Conservation (phyloP, 139 green algal species). For the Micromonas pusilla region DNA sequence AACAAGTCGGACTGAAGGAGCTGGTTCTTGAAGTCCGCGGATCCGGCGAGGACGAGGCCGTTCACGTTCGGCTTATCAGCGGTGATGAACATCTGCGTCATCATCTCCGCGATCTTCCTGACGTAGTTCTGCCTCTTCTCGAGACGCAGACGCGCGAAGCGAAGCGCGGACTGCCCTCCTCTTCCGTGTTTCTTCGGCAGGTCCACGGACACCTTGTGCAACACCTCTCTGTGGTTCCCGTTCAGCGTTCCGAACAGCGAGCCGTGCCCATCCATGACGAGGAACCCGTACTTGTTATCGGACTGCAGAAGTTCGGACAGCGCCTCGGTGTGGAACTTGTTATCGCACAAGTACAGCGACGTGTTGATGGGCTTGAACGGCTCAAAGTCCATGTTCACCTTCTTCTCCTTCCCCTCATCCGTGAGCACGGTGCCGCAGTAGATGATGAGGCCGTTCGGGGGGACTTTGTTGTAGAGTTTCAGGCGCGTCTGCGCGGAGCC, state of each 20-base stretch:
- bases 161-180: slow-evolving; percentile 87
- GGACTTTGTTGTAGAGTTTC: slow-evolving; percentile 92
- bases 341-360: slow-evolving; percentile 98
- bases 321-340: slow-evolving; percentile 99
- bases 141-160: slow-evolving; percentile 93
- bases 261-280: slow-evolving; percentile 98
- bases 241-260: slow-evolving; percentile 89
- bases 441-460: slow-evolving; percentile 90
- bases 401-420: slow-evolving; percentile 98
- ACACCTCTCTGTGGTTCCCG: slow-evolving; percentile 89
- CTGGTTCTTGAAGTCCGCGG: slow-evolving; percentile 97
- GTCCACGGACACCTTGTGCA: slow-evolving; percentile 96
- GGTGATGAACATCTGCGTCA: slow-evolving; percentile 80
- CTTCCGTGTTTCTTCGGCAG: slow-evolving; percentile 98
- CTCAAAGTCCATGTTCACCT: slow-evolving; percentile 99
- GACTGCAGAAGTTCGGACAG: slow-evolving; percentile 89
- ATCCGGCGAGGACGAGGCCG: slow-evolving; percentile 88
- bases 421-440: slow-evolving; percentile 97
- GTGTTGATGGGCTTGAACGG: slow-evolving; percentile 99
- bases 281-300: slow-evolving; percentile 91
- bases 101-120: slow-evolving; percentile 84
- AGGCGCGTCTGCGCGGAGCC: slow-evolving; percentile 89
- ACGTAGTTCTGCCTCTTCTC: slow-evolving; percentile 99
- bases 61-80: slow-evolving; percentile 83
- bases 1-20: slow-evolving; percentile 92